Conservation (phyloP, 2,329 filamentous ascomycete species). For the Aspergillus sclerotialis region DNA sequence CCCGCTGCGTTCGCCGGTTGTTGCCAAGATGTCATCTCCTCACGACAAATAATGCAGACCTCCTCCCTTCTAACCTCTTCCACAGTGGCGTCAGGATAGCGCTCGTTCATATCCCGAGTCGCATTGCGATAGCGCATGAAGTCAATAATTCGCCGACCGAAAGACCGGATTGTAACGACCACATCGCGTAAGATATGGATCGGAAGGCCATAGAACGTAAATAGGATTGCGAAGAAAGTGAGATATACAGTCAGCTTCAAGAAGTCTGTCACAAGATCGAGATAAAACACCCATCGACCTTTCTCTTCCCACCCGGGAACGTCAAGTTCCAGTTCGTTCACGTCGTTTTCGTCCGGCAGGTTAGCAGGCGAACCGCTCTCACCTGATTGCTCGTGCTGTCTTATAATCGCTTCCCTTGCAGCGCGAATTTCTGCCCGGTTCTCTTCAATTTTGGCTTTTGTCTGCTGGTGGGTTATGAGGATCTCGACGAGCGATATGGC, state of each 20-base stretch:
- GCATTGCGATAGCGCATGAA: slow-evolving; percentile 86
- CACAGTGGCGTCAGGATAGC: slow-evolving; percentile 81
- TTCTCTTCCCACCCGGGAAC: slow-evolving; percentile 96
- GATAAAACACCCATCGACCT: slow-evolving; percentile 80
- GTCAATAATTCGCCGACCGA: slow-evolving; percentile 81
- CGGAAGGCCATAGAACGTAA: slow-evolving; percentile 88
- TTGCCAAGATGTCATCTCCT: slow-evolving; percentile 84
- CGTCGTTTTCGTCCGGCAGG: slow-evolving; percentile 61
- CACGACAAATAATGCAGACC: slow-evolving; percentile 95
- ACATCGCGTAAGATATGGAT: slow-evolving; percentile 96
- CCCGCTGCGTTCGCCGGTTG: slow-evolving; percentile 38
- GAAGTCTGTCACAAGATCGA: slow-evolving; percentile 84
- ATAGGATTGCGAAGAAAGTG: slow-evolving; percentile 85
- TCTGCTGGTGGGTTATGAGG: slow-evolving; percentile 67
- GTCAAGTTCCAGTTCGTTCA: slow-evolving; percentile 91
- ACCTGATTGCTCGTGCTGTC: slow-evolving; percentile 29
- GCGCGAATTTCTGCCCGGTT: slow-evolving; percentile 60
- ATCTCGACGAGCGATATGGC: slow-evolving; percentile 70
- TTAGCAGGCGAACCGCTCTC: slow-evolving; percentile 31
- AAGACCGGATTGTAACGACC: slow-evolving; percentile 87
- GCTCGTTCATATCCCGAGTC: slow-evolving; percentile 83
- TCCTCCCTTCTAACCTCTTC: slow-evolving; percentile 82
- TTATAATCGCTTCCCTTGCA: slow-evolving; percentile 43
- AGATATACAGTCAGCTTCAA: slow-evolving; percentile 85
- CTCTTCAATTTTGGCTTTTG: slow-evolving; percentile 59